Evolutionary conservation across 371 early-diverging fungal species (phyloP).

Genomic region (Circinella minor): DNA sequence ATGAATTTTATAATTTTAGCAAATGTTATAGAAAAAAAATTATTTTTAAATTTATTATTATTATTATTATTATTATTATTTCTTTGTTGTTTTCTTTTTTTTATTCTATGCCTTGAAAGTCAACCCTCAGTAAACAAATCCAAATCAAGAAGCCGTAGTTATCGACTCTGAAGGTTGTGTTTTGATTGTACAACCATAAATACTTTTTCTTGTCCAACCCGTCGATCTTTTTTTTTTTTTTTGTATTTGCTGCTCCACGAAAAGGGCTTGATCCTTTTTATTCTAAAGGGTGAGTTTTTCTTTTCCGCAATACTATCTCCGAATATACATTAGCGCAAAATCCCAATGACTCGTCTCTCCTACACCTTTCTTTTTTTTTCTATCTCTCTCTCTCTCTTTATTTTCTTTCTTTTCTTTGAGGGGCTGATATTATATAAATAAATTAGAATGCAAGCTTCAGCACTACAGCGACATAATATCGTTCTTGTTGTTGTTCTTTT

Average conservation of each 20-base stretch:
- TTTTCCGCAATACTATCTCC: too few relatives aligned
- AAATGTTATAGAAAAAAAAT: not conserved
- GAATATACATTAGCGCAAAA: too few relatives aligned
- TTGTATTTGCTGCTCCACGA: not conserved
- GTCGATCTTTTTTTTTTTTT: constrained; percentile 17
- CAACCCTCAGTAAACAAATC: too few relatives aligned
- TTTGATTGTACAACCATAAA: not conserved
- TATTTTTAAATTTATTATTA: not conserved
- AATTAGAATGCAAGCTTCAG: constrained; percentile 17
- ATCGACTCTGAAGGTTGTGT: too few relatives aligned
- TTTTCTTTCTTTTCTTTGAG: not conserved
- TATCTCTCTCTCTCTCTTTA: constrained; percentile 1
- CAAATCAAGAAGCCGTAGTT: too few relatives aligned
- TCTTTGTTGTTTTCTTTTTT: too few relatives aligned
- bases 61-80: not conserved
- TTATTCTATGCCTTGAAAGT: too few relatives aligned
- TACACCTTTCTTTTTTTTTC: not conserved
- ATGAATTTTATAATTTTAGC: too few relatives aligned
- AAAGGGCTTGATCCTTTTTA: too few relatives aligned
- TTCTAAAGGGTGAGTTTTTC: too few relatives aligned
- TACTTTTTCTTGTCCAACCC: not conserved
- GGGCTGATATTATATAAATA: not conserved
- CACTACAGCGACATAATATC: constrained; percentile 23
- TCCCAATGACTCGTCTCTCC: not conserved
- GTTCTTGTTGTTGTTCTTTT: constrained; percentile 22